phyloP scores from a whole-genome alignment of 805 yeast species.

The Ogataea nitratoaversa region DNA sequence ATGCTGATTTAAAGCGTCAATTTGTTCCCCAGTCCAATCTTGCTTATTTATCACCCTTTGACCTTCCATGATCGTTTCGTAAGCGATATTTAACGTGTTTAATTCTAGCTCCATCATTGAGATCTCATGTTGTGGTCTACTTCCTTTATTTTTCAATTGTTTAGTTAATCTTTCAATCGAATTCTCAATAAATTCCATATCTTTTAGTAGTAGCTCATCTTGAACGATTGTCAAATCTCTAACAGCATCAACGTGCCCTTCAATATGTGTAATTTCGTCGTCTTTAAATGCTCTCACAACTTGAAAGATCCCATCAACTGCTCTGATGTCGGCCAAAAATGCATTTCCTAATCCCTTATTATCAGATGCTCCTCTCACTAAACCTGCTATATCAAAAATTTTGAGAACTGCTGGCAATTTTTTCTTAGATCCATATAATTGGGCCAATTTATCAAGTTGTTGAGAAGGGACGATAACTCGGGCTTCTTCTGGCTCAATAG shows the following conservation, averaged over 20 bases:
- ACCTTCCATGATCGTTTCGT: constrained; percentile 74
- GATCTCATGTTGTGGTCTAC: constrained; percentile 66
- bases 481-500: constrained; percentile 71
- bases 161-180: constrained; percentile 55
- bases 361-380: constrained; percentile 56
- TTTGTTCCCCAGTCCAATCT: constrained; percentile 86
- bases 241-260: constrained; percentile 58
- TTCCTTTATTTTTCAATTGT: constrained; percentile 71
- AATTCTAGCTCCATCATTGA: constrained; percentile 80
- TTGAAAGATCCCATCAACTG: constrained; percentile 69
- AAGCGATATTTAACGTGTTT: constrained; percentile 71
- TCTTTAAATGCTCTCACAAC: constrained; percentile 63
- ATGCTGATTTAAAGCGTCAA: constrained; percentile 84
- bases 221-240: constrained; percentile 60
- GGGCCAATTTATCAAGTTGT: constrained; percentile 44
- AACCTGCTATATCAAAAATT: constrained; percentile 67
- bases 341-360: constrained; percentile 78
- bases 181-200: constrained; percentile 70
- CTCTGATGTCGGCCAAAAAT: constrained; percentile 61
- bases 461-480: constrained; percentile 48
- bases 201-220: constrained; percentile 63
- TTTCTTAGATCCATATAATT: constrained; percentile 45
- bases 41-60: constrained; percentile 79
- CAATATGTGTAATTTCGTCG: constrained; percentile 64
- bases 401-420: constrained; percentile 53